Conservation (phyloP, 768 basidiomycete species). For the Amyloporia xantha region DNA sequence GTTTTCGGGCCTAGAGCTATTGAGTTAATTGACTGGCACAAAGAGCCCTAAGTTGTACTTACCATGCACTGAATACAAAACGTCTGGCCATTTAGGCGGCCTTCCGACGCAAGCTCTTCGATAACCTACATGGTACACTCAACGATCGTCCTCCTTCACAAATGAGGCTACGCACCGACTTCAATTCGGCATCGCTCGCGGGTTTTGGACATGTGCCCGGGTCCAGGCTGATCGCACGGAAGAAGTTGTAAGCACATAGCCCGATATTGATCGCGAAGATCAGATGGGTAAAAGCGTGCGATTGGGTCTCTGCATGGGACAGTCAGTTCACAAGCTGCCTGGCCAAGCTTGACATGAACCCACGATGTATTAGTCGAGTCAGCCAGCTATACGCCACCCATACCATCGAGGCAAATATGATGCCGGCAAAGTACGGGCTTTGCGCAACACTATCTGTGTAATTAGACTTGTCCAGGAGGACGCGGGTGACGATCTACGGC, state of each 20-base stretch:
- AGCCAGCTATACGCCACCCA: constrained; percentile 87
- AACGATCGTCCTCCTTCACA: not conserved
- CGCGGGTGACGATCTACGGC: constrained; percentile 70
- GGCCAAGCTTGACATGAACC: constrained; percentile 17
- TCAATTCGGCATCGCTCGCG: constrained; percentile 76
- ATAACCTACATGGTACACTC: constrained; percentile 52
- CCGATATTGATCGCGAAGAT: constrained; percentile 63
- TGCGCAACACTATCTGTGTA: constrained; percentile 80
- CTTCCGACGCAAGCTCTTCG: constrained; percentile 84
- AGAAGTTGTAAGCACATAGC: constrained; percentile 84
- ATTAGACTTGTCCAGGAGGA: constrained; percentile 73
- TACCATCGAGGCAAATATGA: constrained; percentile 77
- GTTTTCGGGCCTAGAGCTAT: constrained; percentile 63
- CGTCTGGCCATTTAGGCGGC: constrained; percentile 88
- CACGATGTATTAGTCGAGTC: constrained; percentile 68
- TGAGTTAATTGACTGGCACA: not conserved
- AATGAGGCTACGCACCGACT: constrained; percentile 51
- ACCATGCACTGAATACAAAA: constrained; percentile 97
- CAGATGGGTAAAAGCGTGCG: constrained; percentile 70
- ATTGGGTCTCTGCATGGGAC: constrained; percentile 55
- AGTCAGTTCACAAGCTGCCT: not conserved
- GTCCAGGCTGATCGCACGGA: constrained; percentile 82
- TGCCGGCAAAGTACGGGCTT: constrained; percentile 90
- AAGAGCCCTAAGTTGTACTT: constrained; percentile 14
- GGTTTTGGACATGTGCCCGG: constrained; percentile 84